Base-by-base conservation (phyloP, 164 flowering plant species). In the Chloranthus sessilifolius region DNA sequence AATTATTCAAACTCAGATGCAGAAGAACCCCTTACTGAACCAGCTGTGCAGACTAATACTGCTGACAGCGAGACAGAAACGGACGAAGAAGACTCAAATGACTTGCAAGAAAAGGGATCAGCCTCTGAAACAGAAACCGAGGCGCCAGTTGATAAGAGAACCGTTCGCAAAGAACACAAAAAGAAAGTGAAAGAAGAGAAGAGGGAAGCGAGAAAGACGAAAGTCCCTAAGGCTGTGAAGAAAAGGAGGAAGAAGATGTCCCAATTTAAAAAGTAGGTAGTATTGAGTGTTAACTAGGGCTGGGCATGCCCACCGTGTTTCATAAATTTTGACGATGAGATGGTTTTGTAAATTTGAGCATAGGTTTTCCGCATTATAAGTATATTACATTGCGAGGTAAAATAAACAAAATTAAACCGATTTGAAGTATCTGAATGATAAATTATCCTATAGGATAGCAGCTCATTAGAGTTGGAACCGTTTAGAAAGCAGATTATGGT, bases 151-250 rank as follows among this genome's bases (percentile, higher is more conserved):
- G 96, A 94, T 23, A 82, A 58, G 60, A 86, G 72, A 65, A 79
- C 90, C 15, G 97, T 95, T 0, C 72, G 97, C 43, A 94, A 94
- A 53, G 95, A 86, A 74, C 74, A 89, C 71, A 94, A 94, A 61
- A 89, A 85, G 88, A 89, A 82, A 52, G 97, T 86, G 4, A 94
- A 87, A 66, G 99, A 88, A 64, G 97, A 88, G 78, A 88, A 92
- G 73, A 79, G 97, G 58, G 99, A 94, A 53, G 73, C 95, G 45
- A 64, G 99, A 24, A 86, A 84, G 71, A 83, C 61, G 12, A 94
- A 94, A 61, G 68, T 77, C 4, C 96, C 97, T 0, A 94, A 94
- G 60, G 89, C 99, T 40, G 69, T 82, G 30, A 94, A 89, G 75
- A 94, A 87, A 58, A 74, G 81, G 46, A 86, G 83, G 80, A 81